Base-by-base conservation (phyloP, 768 basidiomycete genomes). In the Rhizopogon salebrosus region DNA sequence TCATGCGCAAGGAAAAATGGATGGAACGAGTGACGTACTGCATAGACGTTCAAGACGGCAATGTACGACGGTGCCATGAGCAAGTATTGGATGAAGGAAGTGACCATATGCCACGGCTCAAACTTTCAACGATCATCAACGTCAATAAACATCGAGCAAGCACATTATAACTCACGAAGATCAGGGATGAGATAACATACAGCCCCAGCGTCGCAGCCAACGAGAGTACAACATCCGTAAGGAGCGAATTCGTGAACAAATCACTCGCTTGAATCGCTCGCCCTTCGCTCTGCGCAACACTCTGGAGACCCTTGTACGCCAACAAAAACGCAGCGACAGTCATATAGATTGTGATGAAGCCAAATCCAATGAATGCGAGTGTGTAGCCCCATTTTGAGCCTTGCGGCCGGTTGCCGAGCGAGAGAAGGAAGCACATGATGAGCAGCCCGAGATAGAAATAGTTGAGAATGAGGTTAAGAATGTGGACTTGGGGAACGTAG, bases 31-130 rank as follows among this genome's bases (percentile, higher is more conserved):
- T 27, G 62, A 41, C 49, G 62, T 68, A 86, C 83, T 4, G 85
- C 87, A 62, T 95, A 93, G 57, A 95, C 92, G 65, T 95, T 95
- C 50, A 98, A 77, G 11, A 98, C 90, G 51, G 87, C 82, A 64
- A 95, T 95, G 62, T 95, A 98, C 0, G 92, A 92, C 3, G 95
- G 95, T 0, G 93, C 90, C 76, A 98, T 83, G 55, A 97, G 78
- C 22, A 89, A 67, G 64, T 95, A 95, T 66, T 94, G 95, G n/a
- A 94, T 24, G 71, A 98, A 95, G 5, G 89, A 92, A 0, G 97
- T 98, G 62, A 99, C 77, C 92, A 99, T 90, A 67, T 99, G 97
- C 92, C 94, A 97, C 2, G 95, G 95, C 60, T 98, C 94, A 60
- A 97, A 85, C 85, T 95, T n/a, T 64, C 42, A 35, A 62, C 6